Conservation (phyloP, 75 land plant genomes). For the Cryptomeria japonica region DNA sequence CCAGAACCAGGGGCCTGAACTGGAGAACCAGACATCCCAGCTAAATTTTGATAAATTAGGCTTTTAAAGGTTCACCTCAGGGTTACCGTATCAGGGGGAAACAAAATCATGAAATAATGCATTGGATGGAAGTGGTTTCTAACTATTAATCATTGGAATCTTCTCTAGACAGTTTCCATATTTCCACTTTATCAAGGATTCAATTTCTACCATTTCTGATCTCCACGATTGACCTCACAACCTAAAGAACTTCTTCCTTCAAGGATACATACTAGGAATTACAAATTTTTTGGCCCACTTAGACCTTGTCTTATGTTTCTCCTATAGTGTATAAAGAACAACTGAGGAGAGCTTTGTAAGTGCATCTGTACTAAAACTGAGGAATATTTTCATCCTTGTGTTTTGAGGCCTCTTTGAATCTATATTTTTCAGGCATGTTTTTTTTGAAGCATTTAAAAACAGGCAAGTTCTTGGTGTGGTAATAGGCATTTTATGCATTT, state of each 20-base stretch:
- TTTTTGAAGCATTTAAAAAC: background rate
- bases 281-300: background rate
- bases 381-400: background rate
- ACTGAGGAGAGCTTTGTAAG: background rate
- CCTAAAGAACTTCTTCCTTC: background rate
- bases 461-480: background rate
- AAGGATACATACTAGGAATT: background rate
- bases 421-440: too few species aligned
- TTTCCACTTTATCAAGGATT: background rate
- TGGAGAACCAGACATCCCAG: too few species aligned
- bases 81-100: background rate
- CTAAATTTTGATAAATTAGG: too few species aligned
- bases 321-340: background rate
- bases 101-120: background rate
- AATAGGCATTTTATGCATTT: background rate
- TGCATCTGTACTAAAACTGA: background rate
- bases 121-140: background rate
- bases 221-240: background rate
- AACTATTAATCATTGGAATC: background rate
- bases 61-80: background rate
- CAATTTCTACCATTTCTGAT: background rate
- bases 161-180: background rate
- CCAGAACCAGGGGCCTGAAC: too few species aligned
- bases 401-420: background rate
- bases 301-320: background rate